Evolutionary conservation across 306 rosid species (phyloP).

Genomic region (Abrus precatorius): DNA sequence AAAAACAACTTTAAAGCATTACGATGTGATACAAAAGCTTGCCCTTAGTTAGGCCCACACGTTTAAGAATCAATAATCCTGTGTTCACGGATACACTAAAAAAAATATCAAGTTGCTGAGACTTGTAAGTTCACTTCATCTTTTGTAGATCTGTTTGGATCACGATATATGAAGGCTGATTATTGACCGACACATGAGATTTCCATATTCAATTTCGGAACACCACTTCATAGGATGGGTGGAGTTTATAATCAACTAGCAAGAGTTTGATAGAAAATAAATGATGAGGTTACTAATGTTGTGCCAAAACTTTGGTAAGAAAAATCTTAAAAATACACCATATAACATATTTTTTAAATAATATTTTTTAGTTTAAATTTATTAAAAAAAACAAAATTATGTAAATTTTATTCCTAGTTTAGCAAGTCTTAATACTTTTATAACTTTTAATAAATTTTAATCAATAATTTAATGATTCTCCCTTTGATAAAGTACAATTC

Average conservation of each 20-base stretch:
- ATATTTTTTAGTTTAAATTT: too few relatives aligned
- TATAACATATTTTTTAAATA: too few relatives aligned
- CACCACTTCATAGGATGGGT: not conserved
- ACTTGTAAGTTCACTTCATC: not conserved
- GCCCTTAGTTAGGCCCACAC: conserved; percentile 23
- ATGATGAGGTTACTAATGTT: not conserved
- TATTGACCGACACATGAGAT: not conserved
- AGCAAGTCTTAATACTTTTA: too few relatives aligned
- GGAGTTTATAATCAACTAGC: not conserved
- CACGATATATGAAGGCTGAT: not conserved
- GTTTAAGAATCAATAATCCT: not conserved
- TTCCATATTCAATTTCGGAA: not conserved
- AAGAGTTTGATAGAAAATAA: not conserved
- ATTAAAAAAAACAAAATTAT: too few relatives aligned
- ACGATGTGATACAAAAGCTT: not conserved
- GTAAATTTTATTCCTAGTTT: too few relatives aligned
- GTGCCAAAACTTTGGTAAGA: too few relatives aligned
- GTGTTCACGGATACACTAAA: not conserved
- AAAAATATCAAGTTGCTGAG: not conserved
- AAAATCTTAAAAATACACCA: too few relatives aligned
- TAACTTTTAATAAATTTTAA: too few relatives aligned
- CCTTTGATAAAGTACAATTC: too few relatives aligned
- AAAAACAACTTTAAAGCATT: not conserved
- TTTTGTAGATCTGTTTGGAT: not conserved
- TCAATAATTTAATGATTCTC: too few relatives aligned